phyloP scores from a whole-genome alignment of 2,329 filamentous ascomycete species.

The Ceratocystis diversiconidia region DNA sequence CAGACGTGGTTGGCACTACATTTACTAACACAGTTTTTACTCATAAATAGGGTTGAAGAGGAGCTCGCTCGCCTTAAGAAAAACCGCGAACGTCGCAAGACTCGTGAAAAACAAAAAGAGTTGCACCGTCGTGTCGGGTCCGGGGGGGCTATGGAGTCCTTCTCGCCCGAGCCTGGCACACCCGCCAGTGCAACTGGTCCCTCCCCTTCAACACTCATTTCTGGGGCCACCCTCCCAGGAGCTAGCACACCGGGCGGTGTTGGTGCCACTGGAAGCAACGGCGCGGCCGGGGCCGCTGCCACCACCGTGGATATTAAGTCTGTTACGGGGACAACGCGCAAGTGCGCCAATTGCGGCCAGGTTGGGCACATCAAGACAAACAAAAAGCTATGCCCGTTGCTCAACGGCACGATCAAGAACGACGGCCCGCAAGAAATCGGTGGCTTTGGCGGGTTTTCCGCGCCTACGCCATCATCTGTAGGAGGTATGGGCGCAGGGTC shows the following conservation, averaged over 20 bases:
- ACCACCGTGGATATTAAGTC: constrained; percentile 1
- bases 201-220: neutral
- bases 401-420: constrained; percentile 66
- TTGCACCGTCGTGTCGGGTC: constrained; percentile 29
- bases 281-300: neutral
- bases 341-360: constrained; percentile 95
- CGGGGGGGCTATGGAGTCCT: constrained; percentile 29
- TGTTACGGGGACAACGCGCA: constrained; percentile 56
- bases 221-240: neutral
- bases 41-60: constrained; percentile 35
- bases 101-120: constrained; percentile 79
- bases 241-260: neutral
- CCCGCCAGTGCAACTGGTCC: constrained; percentile 35
- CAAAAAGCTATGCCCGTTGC: constrained; percentile 85
- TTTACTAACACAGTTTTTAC: neutral
- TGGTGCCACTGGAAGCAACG: neutral
- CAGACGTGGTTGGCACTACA: neutral
- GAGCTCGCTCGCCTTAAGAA: constrained; percentile 76
- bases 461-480: constrained; percentile 11
- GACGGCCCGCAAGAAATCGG: constrained; percentile 42
- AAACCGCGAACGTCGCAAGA: constrained; percentile 80
- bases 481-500: constrained; percentile 3
- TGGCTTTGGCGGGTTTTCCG: constrained; percentile 35
- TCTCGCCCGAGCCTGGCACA: constrained; percentile 33
- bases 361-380: constrained; percentile 98